A percentile compares a stretch with the other conserved stretches of the same genome.
These are phyloP conservation scores for Alternaria arbusti DNA, from an alignment of 2,329 filamentous ascomycete genomes.

Conservation along the genomic window DNA sequence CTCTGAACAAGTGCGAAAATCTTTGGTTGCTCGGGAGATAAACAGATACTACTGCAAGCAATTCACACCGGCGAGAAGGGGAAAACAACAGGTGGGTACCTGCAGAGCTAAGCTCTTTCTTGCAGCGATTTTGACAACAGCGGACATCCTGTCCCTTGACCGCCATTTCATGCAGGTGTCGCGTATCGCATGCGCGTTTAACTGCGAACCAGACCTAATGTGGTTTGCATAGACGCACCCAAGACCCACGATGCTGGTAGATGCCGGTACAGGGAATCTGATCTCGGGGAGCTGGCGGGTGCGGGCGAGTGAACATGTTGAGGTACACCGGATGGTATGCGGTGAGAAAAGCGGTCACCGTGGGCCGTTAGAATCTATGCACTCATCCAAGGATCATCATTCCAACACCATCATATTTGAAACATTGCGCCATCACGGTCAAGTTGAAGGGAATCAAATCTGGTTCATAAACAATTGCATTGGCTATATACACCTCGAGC, in stretches of 20 bases:
- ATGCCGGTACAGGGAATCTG: slow-evolving; percentile 12
- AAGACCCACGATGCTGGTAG: slow-evolving; percentile 7
- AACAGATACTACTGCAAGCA: slow-evolving; percentile 1
- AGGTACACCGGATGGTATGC: slow-evolving; percentile 2
- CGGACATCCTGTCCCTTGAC: slow-evolving; percentile 9
- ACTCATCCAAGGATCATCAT: background rate
- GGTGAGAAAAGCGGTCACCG: slow-evolving; percentile 24
- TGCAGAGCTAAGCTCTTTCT: slow-evolving; percentile 9
- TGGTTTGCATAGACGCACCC: slow-evolving; percentile 1
- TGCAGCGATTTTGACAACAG: background rate
- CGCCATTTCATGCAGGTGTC: slow-evolving; percentile 22
- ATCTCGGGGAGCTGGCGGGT: background rate
- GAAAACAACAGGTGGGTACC: slow-evolving; percentile 2
- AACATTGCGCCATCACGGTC: background rate
- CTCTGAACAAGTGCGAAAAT: background rate
- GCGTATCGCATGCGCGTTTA: slow-evolving; percentile 2
- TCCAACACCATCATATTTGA: background rate
- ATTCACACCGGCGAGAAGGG: background rate
- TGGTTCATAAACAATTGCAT: background rate
- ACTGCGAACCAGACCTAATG: background rate
- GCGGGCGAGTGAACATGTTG: slow-evolving; percentile 2
- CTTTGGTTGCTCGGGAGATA: background rate
- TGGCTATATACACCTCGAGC: slow-evolving; percentile 5
- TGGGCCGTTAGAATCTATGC: background rate
- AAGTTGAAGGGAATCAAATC: background rate